Evolutionary conservation across 345 rosid species (phyloP), one percentile per base, ranked within the genome.

Genomic region (Luvunga scandens): DNA sequence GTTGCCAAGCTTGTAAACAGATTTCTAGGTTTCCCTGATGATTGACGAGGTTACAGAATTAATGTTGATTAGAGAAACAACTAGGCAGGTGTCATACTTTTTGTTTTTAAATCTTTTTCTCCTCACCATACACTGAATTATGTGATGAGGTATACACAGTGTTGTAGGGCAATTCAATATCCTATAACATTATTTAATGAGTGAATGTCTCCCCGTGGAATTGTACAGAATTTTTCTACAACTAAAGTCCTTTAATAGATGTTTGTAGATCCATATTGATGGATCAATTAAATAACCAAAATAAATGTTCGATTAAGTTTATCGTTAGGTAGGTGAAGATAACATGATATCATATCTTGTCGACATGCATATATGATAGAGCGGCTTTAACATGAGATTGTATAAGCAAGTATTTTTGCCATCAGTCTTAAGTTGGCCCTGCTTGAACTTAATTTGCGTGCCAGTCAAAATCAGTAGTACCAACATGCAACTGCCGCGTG

Each of bases 1-100:
- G 92, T 95, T 70, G 91, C 89, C 22, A 87, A 79, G 27, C 84
- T 87, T 63, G 88, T 95, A 66, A 84, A 93, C 72, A 87, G 83
- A 79, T 89, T 90, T 76, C 90, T 96, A 0, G 97, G 98, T 27
- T 91, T 92, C 78, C 94, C 92, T 10, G 95, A 92, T 74, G 97
- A 91, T 74, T 94, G 87, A 87, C 53, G 24, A 69, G 31, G 27
- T 27, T 61, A 25, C 27, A n/a, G 8, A 63, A 30, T 24, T 38
- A 66, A 24, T n/a, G 14, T 65, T 24, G 21, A 66, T 48, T 34
- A 55, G 10, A 33, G 16, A 25, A 25, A 50, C 25, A 55, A 55
- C 45, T 25, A 33, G 16, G 24, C 55, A 9, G 14, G 14, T 31
- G 25, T 34, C 10, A 34, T 56, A 18, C 30, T 24, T 36, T 76